A percentile compares a stretch with the other conserved stretches of the same genome.
Conservation (phyloP, 73 alveolate genomes). For the Paramecium pentaurelia region DNA sequence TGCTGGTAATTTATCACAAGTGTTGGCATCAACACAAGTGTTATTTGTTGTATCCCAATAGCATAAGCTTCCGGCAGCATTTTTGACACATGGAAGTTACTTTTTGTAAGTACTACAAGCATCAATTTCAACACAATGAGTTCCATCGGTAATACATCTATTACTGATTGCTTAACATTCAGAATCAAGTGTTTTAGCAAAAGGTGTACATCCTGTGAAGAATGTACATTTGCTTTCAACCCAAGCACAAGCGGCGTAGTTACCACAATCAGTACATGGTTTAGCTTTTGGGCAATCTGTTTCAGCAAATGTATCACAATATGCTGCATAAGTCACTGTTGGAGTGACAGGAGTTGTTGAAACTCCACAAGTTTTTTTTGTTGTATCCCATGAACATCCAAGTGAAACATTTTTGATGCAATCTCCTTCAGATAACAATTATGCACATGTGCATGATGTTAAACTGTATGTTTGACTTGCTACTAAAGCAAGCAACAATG, state of each 20-base stretch:
- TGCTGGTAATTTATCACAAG: not conserved
- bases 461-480: constrained; percentile 12
- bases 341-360: not conserved
- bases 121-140: not conserved
- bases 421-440: not conserved
- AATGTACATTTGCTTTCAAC: not conserved
- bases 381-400: not conserved
- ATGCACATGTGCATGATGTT: constrained; percentile 5
- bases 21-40: not conserved
- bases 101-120: not conserved
- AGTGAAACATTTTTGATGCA: not conserved
- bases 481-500: not conserved
- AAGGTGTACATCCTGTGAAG: constrained; percentile 2
- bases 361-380: not conserved
- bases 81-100: not conserved
- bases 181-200: not conserved
- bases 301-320: not conserved
- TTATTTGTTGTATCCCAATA: not conserved
- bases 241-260: not conserved
- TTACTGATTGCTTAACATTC: constrained; percentile 3
- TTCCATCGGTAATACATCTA: constrained; percentile 15
- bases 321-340: not conserved
- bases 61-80: not conserved
- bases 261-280: not conserved
- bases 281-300: not conserved